These are phyloP conservation scores for Cladosporium oxysporum DNA, from an alignment of 2,329 filamentous ascomycete genomes.

Conservation along the genomic window DNA sequence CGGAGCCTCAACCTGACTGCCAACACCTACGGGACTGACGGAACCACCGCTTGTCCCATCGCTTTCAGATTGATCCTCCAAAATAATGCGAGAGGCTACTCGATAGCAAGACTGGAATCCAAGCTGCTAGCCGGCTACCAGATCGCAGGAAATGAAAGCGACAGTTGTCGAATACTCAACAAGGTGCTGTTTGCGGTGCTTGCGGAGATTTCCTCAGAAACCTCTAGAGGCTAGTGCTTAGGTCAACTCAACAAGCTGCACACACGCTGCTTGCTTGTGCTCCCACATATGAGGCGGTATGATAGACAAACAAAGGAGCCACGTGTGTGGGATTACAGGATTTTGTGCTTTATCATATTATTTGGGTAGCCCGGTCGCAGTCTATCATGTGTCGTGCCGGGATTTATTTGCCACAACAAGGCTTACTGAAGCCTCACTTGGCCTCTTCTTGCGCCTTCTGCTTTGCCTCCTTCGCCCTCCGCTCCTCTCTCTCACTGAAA, in stretches of 20 bases:
- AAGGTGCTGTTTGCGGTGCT: constrained; percentile 5
- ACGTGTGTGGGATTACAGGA: neutral
- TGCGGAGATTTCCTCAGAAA: constrained; percentile 8
- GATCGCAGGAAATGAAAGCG: neutral
- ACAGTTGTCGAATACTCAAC: constrained; percentile 1
- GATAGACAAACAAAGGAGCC: neutral
- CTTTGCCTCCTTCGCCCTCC: constrained; percentile 10
- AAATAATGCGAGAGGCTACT: neutral
- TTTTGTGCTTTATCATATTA: neutral
- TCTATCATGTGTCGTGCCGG: neutral
- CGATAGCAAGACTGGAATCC: neutral
- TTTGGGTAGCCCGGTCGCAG: neutral
- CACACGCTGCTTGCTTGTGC: too few relatives aligned
- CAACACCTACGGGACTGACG: neutral
- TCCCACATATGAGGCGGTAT: neutral
- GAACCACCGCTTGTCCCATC: constrained; percentile 10
- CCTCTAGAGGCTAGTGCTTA: neutral
- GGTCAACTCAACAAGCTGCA: neutral
- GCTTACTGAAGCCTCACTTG: neutral
- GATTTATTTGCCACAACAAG: neutral
- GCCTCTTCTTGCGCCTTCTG: neutral
- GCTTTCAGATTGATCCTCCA: neutral
- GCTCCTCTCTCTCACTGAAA: constrained; percentile 56
- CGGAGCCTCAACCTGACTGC: neutral
- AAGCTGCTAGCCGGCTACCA: neutral